Percentiles rank a stretch among this genome's conserved stretches.
These are phyloP conservation scores for Cladophialophora carrionii DNA, from an alignment of 2,329 filamentous ascomycete species.

Conservation along the genomic window DNA sequence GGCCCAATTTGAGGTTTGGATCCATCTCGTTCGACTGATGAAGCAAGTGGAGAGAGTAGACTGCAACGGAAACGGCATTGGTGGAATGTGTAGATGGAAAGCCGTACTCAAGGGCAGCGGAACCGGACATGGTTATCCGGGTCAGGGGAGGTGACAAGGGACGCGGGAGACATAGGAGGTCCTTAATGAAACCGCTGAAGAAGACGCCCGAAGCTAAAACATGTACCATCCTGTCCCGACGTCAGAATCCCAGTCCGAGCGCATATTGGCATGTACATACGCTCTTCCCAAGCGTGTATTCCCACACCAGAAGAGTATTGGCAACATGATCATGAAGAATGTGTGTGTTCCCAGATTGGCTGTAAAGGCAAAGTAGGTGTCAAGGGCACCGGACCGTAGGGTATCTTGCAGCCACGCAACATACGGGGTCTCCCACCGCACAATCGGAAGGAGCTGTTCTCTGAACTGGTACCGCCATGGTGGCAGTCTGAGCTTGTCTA, in stretches of 20 bases:
- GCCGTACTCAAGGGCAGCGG: slow-evolving; percentile 91
- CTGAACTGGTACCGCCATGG: slow-evolving; percentile 86
- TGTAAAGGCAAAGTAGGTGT: slow-evolving; percentile 95
- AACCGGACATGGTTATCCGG: slow-evolving; percentile 96
- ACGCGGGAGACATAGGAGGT: slow-evolving; percentile 87
- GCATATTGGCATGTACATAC: slow-evolving; percentile 57
- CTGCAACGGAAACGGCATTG: slow-evolving; percentile 90
- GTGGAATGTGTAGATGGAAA: slow-evolving; percentile 97
- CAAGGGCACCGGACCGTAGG: slow-evolving; percentile 79
- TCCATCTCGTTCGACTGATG: slow-evolving; percentile 55
- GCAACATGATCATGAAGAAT: slow-evolving; percentile 95
- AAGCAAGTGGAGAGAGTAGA: slow-evolving; percentile 77
- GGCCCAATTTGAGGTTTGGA: slow-evolving; percentile 60
- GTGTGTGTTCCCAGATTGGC: slow-evolving; percentile 97
- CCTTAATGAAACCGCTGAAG: slow-evolving; percentile 91
- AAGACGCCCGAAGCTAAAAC: slow-evolving; percentile 79
- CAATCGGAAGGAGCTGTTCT: slow-evolving; percentile 78
- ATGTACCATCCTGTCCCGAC: slow-evolving; percentile 59
- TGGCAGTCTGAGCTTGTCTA: slow-evolving; percentile 82
- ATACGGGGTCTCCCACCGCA: slow-evolving; percentile 94
- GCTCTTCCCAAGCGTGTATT: slow-evolving; percentile 82
- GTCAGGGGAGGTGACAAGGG: slow-evolving; percentile 89
- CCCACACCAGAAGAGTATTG: slow-evolving; percentile 96
- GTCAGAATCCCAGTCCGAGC: slow-evolving; percentile 20
- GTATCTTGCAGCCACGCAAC: slow-evolving; percentile 82